A percentile compares a stretch with the other conserved stretches of the same genome.
phyloP scores from a whole-genome alignment of 2,329 filamentous ascomycete genomes.

The Sporothrix globosa region DNA sequence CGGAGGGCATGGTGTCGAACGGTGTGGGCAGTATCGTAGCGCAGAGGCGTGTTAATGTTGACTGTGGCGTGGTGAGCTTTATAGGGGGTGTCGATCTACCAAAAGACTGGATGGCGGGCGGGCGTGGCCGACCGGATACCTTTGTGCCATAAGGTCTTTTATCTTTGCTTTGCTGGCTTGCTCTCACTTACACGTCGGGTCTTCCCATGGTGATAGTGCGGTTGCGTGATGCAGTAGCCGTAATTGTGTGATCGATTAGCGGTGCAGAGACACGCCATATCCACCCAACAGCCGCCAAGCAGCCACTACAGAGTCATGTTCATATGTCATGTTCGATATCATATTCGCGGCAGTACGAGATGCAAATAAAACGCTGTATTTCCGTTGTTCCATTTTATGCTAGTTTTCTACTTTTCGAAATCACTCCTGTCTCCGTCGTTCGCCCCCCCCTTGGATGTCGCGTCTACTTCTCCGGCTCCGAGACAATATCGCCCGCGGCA shows the following conservation, averaged over 20 bases:
- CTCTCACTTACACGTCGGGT: background rate
- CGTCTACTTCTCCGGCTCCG: conserved; percentile 37
- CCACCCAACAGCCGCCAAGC: background rate
- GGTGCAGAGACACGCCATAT: background rate
- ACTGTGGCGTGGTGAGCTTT: background rate
- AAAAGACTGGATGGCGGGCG: background rate
- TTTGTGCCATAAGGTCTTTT: background rate
- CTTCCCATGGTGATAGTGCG: conserved; percentile 1
- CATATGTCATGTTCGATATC: background rate
- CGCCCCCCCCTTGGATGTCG: background rate
- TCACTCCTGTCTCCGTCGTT: background rate
- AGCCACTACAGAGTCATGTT: background rate
- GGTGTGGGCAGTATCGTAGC: background rate
- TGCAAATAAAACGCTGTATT: background rate
- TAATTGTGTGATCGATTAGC: conserved; percentile 21
- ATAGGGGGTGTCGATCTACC: background rate
- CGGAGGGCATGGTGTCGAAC: background rate
- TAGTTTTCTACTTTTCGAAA: background rate
- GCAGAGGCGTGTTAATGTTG: background rate
- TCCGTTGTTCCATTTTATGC: conserved; percentile 10
- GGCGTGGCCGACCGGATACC: background rate
- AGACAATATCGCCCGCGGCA: conserved; percentile 62
- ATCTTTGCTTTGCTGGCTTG: background rate
- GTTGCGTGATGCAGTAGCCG: conserved; percentile 25
- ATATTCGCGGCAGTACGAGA: background rate